Conservation (phyloP, 2,329 filamentous ascomycete species). For the Alternaria panax region DNA sequence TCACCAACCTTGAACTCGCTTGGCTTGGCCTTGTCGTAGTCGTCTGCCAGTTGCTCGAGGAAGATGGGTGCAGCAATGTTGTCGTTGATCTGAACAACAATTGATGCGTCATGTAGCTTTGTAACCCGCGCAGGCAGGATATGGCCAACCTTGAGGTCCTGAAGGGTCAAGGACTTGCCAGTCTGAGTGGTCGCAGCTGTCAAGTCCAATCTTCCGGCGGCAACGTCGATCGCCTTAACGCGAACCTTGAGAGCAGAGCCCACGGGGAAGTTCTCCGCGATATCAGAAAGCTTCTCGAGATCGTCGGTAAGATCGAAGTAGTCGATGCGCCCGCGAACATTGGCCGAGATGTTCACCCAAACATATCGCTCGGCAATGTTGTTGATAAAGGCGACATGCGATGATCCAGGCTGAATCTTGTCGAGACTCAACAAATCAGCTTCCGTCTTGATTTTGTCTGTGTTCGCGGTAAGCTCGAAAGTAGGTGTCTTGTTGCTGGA, state of each 20-base stretch:
- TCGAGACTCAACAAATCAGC: constrained; percentile 73
- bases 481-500: constrained; percentile 74
- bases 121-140: constrained; percentile 84
- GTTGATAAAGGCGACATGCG: constrained; percentile 86
- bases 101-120: constrained; percentile 81
- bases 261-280: constrained; percentile 82
- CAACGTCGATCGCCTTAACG: constrained; percentile 75
- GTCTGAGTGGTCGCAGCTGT: constrained; percentile 72
- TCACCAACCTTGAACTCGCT: constrained; percentile 81
- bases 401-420: constrained; percentile 74
- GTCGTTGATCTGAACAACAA: constrained; percentile 86
- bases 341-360: constrained; percentile 91
- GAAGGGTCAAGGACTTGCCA: constrained; percentile 69
- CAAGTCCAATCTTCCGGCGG: constrained; percentile 80
- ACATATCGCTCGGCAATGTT: constrained; percentile 80
- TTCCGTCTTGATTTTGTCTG: constrained; percentile 60
- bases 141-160: constrained; percentile 77
- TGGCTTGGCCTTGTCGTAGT: constrained; percentile 82
- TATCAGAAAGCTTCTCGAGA: constrained; percentile 76
- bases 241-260: constrained; percentile 87
- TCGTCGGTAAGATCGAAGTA: constrained; percentile 88
- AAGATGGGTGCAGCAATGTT: constrained; percentile 79
- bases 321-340: constrained; percentile 82
- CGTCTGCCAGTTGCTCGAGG: constrained; percentile 83
- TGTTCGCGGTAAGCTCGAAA: constrained; percentile 87